These are phyloP conservation scores for Cystoderma amianthinum DNA, from an alignment of 768 basidiomycete species.

Conservation along the genomic window DNA sequence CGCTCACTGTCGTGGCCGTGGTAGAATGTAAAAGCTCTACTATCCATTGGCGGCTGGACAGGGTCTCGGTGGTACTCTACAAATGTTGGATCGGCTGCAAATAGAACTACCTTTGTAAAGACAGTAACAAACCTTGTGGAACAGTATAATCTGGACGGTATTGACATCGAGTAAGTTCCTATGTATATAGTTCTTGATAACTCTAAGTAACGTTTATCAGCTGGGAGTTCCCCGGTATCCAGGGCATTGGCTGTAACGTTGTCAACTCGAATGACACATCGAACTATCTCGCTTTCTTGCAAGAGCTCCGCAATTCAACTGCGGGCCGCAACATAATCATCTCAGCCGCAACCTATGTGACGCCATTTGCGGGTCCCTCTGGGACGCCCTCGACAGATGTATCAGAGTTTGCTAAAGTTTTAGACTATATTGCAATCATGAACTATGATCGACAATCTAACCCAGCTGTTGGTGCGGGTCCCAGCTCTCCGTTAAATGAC, in stretches of 20 bases:
- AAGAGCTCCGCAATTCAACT: constrained; percentile 53
- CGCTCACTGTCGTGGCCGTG: background rate
- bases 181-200: constrained; percentile 3
- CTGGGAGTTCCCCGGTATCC: constrained; percentile 79
- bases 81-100: constrained; percentile 43
- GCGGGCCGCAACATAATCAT: constrained; percentile 54
- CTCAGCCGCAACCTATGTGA: constrained; percentile 62
- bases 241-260: constrained; percentile 67
- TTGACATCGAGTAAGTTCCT: constrained; percentile 58
- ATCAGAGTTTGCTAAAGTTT: constrained; percentile 52
- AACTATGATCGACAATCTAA: constrained; percentile 62
- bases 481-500: constrained; percentile 82
- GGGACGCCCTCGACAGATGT: constrained; percentile 57
- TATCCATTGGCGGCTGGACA: constrained; percentile 66
- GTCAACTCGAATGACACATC: constrained; percentile 57
- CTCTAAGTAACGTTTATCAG: constrained; percentile 23
- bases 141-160: constrained; percentile 48
- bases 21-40: constrained; percentile 47
- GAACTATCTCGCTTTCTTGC: constrained; percentile 76
- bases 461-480: constrained; percentile 52
- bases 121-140: constrained; percentile 42
- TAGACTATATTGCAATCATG: constrained; percentile 76
- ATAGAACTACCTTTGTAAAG: constrained; percentile 52
- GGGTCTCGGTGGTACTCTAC: constrained; percentile 59
- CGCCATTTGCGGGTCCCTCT: constrained; percentile 55